Conservation (phyloP, 495 filamentous ascomycete species). For the Lasiosphaeriaceae sp. region DNA sequence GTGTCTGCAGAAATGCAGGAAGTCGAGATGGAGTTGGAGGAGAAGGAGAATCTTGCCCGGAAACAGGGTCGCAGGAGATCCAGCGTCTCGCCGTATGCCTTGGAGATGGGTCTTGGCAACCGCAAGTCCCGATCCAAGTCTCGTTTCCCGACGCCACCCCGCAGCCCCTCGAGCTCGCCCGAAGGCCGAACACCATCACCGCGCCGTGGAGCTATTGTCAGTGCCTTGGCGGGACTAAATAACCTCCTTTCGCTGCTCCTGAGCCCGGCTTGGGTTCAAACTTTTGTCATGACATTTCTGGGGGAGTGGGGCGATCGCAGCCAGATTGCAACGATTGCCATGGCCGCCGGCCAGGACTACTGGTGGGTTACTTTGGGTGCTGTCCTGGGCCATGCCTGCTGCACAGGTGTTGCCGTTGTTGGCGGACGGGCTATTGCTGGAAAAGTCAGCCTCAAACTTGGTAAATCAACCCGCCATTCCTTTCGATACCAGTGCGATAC, state of each 20-base stretch:
- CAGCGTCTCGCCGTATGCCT: constrained; percentile 57
- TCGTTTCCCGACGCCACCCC: constrained; percentile 55
- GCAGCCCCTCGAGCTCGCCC: constrained; percentile 57
- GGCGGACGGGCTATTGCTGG: constrained; percentile 91
- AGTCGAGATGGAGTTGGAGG: constrained; percentile 90
- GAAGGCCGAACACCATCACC: constrained; percentile 43
- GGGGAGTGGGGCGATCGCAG: constrained; percentile 98
- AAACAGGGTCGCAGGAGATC: constrained; percentile 52
- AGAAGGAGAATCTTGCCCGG: constrained; percentile 74
- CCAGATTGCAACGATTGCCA: constrained; percentile 97
- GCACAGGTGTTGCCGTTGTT: constrained; percentile 89
- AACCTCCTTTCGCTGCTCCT: constrained; percentile 86
- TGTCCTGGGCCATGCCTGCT: constrained; percentile 79
- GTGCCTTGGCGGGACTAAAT: constrained; percentile 57
- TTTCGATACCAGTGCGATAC: background rate
- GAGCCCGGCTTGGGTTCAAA: constrained; percentile 97
- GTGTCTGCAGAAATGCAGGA: constrained; percentile 95
- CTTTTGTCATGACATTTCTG: constrained; percentile 97
- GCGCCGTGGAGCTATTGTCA: constrained; percentile 31
- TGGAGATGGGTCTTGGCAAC: constrained; percentile 58
- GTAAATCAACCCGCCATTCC: constrained; percentile 56
- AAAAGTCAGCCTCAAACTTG: constrained; percentile 89
- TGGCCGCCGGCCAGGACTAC: constrained; percentile 97
- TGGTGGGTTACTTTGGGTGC: constrained; percentile 98
- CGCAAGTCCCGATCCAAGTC: constrained; percentile 58